These are phyloP conservation scores for Cicer cuneatum DNA, from an alignment of 306 rosid genomes.

Conservation along the genomic window DNA sequence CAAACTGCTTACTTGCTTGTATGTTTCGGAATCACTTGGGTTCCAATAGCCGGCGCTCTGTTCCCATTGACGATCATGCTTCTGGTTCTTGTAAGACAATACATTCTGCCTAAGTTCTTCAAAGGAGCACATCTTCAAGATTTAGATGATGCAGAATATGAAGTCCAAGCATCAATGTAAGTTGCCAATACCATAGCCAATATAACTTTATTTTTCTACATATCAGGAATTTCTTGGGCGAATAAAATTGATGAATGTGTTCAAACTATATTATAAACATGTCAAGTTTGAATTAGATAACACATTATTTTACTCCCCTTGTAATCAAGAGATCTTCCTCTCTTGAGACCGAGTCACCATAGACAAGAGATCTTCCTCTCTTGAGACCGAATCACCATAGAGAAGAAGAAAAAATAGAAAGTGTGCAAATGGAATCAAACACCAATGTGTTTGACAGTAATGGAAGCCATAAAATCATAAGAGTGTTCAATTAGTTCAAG, in stretches of 20 bases:
- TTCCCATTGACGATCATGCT: constrained; percentile 89
- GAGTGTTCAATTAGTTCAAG: constrained; percentile 24
- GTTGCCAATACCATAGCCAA: constrained; percentile 37
- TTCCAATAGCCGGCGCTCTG: constrained; percentile 78
- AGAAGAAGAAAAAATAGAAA: neutral
- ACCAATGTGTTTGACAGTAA: constrained; percentile 14
- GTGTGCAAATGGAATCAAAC: constrained; percentile 21
- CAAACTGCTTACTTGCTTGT: constrained; percentile 73
- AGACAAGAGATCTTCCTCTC: constrained; percentile 27
- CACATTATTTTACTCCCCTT: constrained; percentile 26
- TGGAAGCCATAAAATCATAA: constrained; percentile 12
- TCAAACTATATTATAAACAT: neutral
- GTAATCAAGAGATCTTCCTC: too few relatives aligned
- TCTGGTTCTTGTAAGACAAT: constrained; percentile 85
- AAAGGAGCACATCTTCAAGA: too few relatives aligned
- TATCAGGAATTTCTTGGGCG: neutral
- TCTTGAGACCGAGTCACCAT: too few relatives aligned
- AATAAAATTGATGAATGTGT: neutral
- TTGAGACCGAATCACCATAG: constrained; percentile 6
- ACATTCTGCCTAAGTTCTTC: constrained; percentile 79
- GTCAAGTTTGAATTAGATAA: constrained; percentile 9
- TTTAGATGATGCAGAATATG: constrained; percentile 86
- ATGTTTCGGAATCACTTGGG: constrained; percentile 83
- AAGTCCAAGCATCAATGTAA: constrained; percentile 61
- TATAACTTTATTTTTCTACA: constrained; percentile 22